Conservation (phyloP, 345 rosid species). For the Punica granatum region DNA sequence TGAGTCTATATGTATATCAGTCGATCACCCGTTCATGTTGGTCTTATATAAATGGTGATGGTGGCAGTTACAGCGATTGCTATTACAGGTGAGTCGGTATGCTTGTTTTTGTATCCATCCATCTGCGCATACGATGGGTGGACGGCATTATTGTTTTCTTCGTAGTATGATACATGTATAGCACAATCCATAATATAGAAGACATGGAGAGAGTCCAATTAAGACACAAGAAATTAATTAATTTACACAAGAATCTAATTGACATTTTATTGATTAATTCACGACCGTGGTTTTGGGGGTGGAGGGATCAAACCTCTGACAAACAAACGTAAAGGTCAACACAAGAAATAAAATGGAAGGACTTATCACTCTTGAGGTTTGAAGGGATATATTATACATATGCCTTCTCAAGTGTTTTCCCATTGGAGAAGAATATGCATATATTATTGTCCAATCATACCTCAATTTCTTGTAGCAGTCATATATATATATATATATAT, state of each 20-base stretch:
- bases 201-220: background rate
- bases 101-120: no score
- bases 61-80: no score
- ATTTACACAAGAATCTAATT: conserved; percentile 1
- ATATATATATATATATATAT: background rate
- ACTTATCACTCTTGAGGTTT: background rate
- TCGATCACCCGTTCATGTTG: no score
- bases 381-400: background rate
- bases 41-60: no score
- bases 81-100: no score
- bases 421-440: background rate
- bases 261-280: background rate
- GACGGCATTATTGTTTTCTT: no score
- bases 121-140: no score
- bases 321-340: background rate
- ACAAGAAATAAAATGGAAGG: background rate
- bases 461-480: background rate
- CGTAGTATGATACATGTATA: background rate
- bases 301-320: background rate
- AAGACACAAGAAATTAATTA: background rate
- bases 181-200: background rate
- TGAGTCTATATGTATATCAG: no score
- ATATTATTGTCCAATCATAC: background rate
- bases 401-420: background rate
- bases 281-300: no score